phyloP scores from a whole-genome alignment of 176 grass and related monocot species.

The Oryza officinalis region DNA sequence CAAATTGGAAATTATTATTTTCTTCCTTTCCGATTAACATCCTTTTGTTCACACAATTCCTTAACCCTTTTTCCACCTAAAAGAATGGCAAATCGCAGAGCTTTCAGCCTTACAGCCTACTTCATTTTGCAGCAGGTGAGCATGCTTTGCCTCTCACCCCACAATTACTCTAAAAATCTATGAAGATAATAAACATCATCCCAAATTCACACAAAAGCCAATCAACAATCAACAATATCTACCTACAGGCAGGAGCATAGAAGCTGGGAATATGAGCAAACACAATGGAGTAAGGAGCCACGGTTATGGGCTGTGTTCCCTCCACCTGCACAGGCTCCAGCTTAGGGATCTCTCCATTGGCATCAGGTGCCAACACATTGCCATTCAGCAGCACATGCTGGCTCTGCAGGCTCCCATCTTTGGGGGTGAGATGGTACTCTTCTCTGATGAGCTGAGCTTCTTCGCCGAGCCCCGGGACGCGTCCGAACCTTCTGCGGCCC shows the following conservation, averaged over 20 bases:
- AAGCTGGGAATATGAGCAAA: constrained; percentile 81
- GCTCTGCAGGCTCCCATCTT: constrained; percentile 77
- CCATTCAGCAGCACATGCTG: constrained; percentile 85
- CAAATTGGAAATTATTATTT: neutral
- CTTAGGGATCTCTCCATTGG: constrained; percentile 63
- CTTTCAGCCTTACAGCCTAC: constrained; percentile 59
- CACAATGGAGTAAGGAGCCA: constrained; percentile 80
- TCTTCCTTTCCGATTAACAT: neutral
- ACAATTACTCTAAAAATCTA: constrained; percentile 39
- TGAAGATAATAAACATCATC: neutral
- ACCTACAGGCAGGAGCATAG: constrained; percentile 72
- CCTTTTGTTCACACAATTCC: neutral
- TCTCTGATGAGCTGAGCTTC: constrained; percentile 50
- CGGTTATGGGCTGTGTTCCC: constrained; percentile 57
- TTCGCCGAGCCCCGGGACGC: constrained; percentile 33
- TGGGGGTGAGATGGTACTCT: constrained; percentile 91
- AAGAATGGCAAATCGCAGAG: constrained; percentile 48
- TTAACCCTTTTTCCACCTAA: constrained; percentile 29
- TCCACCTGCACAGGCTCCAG: constrained; percentile 59
- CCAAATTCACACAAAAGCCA: constrained; percentile 11
- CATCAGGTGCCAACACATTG: constrained; percentile 56
- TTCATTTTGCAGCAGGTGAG: constrained; percentile 45
- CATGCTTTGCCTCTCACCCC: constrained; percentile 72
- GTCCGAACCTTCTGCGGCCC: constrained; percentile 20
- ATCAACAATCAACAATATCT: constrained; percentile 21